phyloP scores from a whole-genome alignment of 2,329 filamentous ascomycete species.

The Biscogniauxia sp. region DNA sequence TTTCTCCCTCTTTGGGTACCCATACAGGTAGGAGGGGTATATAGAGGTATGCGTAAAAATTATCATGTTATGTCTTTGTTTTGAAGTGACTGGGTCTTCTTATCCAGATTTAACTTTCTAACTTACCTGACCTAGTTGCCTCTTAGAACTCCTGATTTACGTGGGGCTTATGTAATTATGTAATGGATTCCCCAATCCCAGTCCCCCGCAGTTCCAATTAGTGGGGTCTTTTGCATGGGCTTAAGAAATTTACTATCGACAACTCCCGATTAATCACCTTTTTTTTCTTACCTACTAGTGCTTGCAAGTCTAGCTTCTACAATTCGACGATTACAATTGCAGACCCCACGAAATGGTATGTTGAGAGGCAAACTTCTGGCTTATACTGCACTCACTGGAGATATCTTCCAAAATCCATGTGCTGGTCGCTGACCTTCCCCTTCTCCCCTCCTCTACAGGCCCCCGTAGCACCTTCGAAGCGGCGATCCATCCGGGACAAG shows the following conservation, averaged over 20 bases:
- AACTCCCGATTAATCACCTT: background rate
- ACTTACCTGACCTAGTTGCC: too few species aligned
- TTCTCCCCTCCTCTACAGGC: constrained; percentile 28
- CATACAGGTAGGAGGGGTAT: too few species aligned
- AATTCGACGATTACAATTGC: background rate
- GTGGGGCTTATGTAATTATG: background rate
- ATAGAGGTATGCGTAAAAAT: too few species aligned
- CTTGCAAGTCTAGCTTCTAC: background rate
- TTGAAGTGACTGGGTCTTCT: too few species aligned
- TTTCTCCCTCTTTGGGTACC: too few species aligned
- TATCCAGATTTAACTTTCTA: too few species aligned
- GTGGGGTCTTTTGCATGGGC: background rate
- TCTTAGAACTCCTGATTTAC: background rate
- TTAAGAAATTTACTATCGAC: background rate
- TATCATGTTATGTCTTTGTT: too few species aligned
- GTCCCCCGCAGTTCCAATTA: background rate
- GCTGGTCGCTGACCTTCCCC: background rate
- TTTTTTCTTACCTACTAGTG: too few species aligned
- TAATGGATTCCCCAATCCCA: background rate
- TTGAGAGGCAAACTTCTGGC: background rate
- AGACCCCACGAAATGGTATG: background rate
- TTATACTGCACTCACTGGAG: too few species aligned
- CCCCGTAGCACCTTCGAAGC: constrained; percentile 49
- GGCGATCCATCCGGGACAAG: constrained; percentile 56
- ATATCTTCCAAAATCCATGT: too few species aligned